Conservation (phyloP, 768 basidiomycete genomes). For the Amanita exitialis region DNA sequence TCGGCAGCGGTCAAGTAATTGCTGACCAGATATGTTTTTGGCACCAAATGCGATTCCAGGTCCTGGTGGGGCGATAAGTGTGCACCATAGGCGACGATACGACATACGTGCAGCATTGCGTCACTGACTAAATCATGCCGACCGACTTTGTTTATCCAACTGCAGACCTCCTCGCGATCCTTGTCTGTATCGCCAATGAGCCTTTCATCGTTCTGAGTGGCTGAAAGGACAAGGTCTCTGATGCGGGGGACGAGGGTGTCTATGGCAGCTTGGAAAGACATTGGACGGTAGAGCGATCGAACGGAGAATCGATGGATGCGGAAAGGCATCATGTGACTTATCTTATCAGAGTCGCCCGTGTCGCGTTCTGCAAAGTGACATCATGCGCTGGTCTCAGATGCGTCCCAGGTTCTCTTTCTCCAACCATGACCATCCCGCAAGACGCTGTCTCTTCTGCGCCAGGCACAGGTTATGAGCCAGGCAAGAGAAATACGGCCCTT, state of each 20-base stretch:
- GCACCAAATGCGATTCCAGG: slow-evolving; percentile 59
- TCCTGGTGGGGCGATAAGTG: slow-evolving; percentile 31
- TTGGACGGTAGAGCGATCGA: slow-evolving; percentile 20
- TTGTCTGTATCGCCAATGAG: slow-evolving; percentile 44
- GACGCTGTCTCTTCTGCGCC: slow-evolving; percentile 20
- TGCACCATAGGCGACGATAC: background rate
- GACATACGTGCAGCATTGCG: slow-evolving; percentile 38
- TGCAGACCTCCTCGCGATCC: slow-evolving; percentile 52
- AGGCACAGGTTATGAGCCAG: slow-evolving; percentile 18
- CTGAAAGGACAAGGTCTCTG: slow-evolving; percentile 46
- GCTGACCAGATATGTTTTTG: slow-evolving; percentile 78
- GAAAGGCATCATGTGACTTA: slow-evolving; percentile 16
- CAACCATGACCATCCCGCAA: slow-evolving; percentile 22
- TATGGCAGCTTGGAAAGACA: slow-evolving; percentile 46
- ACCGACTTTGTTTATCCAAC: slow-evolving; percentile 63
- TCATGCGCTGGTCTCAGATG: background rate
- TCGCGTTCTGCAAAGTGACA: background rate
- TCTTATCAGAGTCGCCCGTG: background rate
- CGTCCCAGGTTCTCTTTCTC: background rate
- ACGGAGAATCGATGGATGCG: slow-evolving; percentile 25
- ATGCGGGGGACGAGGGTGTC: slow-evolving; percentile 35
- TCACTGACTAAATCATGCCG: slow-evolving; percentile 36
- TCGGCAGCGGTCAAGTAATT: slow-evolving; percentile 87
- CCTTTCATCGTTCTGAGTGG: slow-evolving; percentile 31
- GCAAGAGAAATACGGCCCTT: slow-evolving; percentile 24